Percentiles rank a stretch among this genome's conserved stretches.
phyloP scores from a whole-genome alignment of 176 grass and related monocot species.

The Chrysopogon serrulatus region DNA sequence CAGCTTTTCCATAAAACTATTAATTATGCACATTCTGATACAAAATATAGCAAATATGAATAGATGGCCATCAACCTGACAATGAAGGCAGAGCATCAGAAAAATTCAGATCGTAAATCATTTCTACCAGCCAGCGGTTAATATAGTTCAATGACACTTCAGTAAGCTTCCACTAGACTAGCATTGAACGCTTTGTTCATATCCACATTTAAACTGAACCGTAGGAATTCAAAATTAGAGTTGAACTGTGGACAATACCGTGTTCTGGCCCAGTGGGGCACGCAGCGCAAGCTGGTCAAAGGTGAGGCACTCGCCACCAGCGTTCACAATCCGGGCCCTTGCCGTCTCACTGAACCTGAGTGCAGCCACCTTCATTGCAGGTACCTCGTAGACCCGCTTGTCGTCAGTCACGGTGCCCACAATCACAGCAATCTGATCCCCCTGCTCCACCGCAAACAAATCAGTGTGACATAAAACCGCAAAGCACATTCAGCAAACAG shows the following conservation, averaged over 20 bases:
- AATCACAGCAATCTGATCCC: slow-evolving; percentile 66
- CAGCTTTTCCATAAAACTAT: background rate
- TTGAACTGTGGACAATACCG: slow-evolving; percentile 31
- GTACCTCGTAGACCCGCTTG: slow-evolving; percentile 82
- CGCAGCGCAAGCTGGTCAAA: slow-evolving; percentile 80
- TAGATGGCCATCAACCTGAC: background rate
- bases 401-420: slow-evolving; percentile 69
- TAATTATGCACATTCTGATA: background rate
- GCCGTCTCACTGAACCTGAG: slow-evolving; percentile 87
- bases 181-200: background rate
- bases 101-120: background rate
- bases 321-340: slow-evolving; percentile 62
- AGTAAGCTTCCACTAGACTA: background rate
- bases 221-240: background rate
- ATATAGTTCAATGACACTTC: background rate
- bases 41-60: background rate
- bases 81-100: background rate
- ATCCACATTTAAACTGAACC: background rate
- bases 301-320: slow-evolving; percentile 70
- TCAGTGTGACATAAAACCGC: background rate
- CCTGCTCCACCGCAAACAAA: slow-evolving; percentile 20
- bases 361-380: slow-evolving; percentile 69
- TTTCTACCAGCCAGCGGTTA: background rate
- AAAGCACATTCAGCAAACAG: background rate
- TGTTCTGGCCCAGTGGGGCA: slow-evolving; percentile 62